A percentile compares a stretch with the other conserved stretches of the same genome.
Conservation (phyloP, 306 rosid genomes). For the Phaseolus lunatus region DNA sequence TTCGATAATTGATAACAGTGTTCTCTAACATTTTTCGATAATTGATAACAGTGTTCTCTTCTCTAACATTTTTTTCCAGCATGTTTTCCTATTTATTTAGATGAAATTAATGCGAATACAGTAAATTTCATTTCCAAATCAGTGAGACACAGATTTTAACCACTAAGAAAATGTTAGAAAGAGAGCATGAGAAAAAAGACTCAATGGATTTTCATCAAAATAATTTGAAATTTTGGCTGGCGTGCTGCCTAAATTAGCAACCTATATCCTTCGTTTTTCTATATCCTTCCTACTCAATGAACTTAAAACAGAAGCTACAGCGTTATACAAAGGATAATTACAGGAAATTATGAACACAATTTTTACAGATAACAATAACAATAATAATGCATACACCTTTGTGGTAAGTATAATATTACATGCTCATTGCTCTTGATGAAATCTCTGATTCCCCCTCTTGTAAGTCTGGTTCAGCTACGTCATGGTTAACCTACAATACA, state of each 20-base stretch:
- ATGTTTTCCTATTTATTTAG: too few relatives aligned
- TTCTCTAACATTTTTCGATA: too few relatives aligned
- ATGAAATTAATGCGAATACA: too few relatives aligned
- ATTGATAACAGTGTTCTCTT: too few relatives aligned
- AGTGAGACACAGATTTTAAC: too few relatives aligned
- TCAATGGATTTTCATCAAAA: slow-evolving; percentile 14
- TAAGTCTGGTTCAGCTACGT: slow-evolving; percentile 58
- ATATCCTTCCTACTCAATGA: slow-evolving; percentile 38
- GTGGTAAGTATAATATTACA: slow-evolving; percentile 56
- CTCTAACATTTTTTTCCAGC: too few relatives aligned
- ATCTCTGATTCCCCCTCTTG: slow-evolving; percentile 72
- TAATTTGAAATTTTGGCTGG: slow-evolving; percentile 26
- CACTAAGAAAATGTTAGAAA: not conserved
- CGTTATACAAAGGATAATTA: slow-evolving; percentile 54
- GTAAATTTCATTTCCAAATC: too few relatives aligned
- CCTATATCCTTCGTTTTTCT: slow-evolving; percentile 26
- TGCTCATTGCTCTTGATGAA: slow-evolving; percentile 79
- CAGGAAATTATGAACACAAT: slow-evolving; percentile 53
- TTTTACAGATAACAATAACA: slow-evolving; percentile 53
- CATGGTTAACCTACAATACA: slow-evolving; percentile 54
- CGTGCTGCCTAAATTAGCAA: slow-evolving; percentile 45
- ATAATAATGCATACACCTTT: slow-evolving; percentile 42
- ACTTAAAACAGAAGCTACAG: slow-evolving; percentile 48
- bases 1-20: too few relatives aligned
- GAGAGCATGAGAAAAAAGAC: slow-evolving; percentile 1